Evolutionary conservation across 2,329 filamentous ascomycete genomes (phyloP).

Genomic region (Seiridium unicorne): DNA sequence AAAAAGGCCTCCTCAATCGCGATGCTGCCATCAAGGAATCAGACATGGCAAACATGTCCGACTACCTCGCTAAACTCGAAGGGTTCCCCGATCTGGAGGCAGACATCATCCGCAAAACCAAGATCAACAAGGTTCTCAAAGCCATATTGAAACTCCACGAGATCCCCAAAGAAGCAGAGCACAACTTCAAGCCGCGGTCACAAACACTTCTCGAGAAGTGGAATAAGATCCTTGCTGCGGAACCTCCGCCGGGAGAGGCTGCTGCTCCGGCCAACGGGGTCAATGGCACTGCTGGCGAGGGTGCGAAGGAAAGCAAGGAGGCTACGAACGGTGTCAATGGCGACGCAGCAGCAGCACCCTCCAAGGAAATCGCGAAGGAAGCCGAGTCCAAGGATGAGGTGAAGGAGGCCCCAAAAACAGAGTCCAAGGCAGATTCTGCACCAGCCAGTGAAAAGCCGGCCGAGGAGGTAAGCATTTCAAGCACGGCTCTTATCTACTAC

Average conservation of each 20-base stretch:
- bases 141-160: slow-evolving; percentile 83
- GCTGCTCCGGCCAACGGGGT: slow-evolving; percentile 41
- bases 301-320: slow-evolving; percentile 28
- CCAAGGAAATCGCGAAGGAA: slow-evolving; percentile 25
- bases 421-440: slow-evolving; percentile 22
- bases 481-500: background rate
- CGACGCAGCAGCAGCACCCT: slow-evolving; percentile 24
- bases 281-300: slow-evolving; percentile 39
- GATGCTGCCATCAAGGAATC: slow-evolving; percentile 84
- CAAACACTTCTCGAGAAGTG: slow-evolving; percentile 79
- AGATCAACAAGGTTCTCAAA: slow-evolving; percentile 98
- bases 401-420: slow-evolving; percentile 27
- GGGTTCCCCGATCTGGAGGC: slow-evolving; percentile 77
- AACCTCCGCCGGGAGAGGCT: slow-evolving; percentile 36
- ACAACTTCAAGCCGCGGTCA: slow-evolving; percentile 83
- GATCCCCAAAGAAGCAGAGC: slow-evolving; percentile 88
- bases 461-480: slow-evolving; percentile 31
- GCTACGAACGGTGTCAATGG: slow-evolving; percentile 30
- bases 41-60: slow-evolving; percentile 77
- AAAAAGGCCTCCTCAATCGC: slow-evolving; percentile 86
- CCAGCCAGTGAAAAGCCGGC: slow-evolving; percentile 24
- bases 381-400: slow-evolving; percentile 29
- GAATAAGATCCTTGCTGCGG: slow-evolving; percentile 76
- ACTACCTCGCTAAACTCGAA: slow-evolving; percentile 79
- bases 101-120: slow-evolving; percentile 83